Evolutionary conservation across 2,329 filamentous ascomycete genomes (phyloP).

Genomic region (Beauveria sp.): DNA sequence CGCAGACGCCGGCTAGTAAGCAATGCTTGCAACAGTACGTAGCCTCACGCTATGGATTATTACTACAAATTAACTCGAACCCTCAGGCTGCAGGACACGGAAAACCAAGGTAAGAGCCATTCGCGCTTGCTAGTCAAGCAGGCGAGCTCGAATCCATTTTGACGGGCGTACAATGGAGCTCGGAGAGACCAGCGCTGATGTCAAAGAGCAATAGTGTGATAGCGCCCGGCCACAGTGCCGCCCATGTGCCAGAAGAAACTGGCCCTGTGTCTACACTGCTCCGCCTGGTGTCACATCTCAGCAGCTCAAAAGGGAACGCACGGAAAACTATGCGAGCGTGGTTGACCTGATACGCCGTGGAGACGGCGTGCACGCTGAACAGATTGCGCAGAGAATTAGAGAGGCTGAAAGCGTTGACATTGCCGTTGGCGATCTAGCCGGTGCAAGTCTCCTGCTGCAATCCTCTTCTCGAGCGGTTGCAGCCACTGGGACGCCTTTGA

Average conservation of each 20-base stretch:
- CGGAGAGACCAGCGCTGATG: background rate
- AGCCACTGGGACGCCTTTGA: too few species aligned
- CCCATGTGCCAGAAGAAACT: background rate
- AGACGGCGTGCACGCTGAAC: background rate
- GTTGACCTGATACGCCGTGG: background rate
- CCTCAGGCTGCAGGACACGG: background rate
- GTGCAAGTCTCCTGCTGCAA: background rate
- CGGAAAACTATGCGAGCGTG: background rate
- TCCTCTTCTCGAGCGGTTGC: background rate
- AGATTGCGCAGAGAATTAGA: background rate
- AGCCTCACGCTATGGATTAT: background rate
- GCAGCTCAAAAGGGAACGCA: background rate
- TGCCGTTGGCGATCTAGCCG: background rate
- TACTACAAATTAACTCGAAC: background rate
- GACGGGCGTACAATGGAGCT: too few species aligned
- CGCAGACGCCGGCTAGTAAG: background rate
- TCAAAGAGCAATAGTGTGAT: background rate
- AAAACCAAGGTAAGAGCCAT: background rate
- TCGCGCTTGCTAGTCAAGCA: too few species aligned
- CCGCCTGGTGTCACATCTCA: background rate
- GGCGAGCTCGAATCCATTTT: background rate
- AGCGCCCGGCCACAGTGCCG: background rate
- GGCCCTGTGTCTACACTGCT: background rate
- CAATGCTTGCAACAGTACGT: background rate
- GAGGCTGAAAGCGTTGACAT: background rate